Evolutionary conservation across 176 grass and related monocot species (phyloP).

Genomic region (Oryza meyeriana): DNA sequence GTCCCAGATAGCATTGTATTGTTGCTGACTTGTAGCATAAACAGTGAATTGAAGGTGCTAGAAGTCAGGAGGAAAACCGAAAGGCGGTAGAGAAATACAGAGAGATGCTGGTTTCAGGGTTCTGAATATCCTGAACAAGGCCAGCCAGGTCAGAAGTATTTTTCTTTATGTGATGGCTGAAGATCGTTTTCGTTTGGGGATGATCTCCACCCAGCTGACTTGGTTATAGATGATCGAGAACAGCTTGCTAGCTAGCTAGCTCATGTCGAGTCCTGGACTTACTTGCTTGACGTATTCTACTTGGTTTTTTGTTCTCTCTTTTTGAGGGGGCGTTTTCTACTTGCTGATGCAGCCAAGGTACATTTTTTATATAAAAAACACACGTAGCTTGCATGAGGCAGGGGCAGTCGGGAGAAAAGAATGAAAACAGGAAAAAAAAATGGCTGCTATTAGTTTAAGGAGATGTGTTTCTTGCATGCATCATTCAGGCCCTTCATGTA

Average conservation of each 20-base stretch:
- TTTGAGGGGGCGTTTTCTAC: neutral
- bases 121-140: neutral
- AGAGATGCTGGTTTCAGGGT: neutral
- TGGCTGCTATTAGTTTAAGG: neutral
- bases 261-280: neutral
- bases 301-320: neutral
- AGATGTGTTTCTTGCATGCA: neutral
- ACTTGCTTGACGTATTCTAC: conserved; percentile 14
- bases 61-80: neutral
- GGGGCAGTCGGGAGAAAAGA: neutral
- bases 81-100: neutral
- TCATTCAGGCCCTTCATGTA: no score
- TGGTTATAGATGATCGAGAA: neutral
- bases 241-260: neutral
- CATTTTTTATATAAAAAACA: no score
- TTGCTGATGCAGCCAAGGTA: neutral
- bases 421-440: neutral
- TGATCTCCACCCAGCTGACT: neutral
- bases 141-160: neutral
- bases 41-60: neutral
- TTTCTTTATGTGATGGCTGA: neutral
- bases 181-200: neutral
- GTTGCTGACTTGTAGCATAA: neutral
- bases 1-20: neutral
- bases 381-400: neutral